phyloP scores from a whole-genome alignment of 2,329 filamentous ascomycete genomes.

The Teratosphaeria pseudoeucalypti region DNA sequence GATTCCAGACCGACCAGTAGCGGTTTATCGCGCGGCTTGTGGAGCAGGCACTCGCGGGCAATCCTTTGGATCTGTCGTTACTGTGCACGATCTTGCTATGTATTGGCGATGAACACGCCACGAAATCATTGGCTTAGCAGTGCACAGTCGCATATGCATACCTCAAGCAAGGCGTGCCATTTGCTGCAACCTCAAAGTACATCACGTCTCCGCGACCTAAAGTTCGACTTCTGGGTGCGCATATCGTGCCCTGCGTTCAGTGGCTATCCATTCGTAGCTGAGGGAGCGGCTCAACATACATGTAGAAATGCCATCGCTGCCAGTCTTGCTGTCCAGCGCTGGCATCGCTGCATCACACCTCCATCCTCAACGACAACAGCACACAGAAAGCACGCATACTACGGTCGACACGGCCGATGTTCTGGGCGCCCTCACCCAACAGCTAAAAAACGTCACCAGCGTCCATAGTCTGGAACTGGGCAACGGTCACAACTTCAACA shows the following conservation, averaged over 20 bases:
- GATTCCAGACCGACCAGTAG: not conserved
- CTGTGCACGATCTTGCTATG: not conserved
- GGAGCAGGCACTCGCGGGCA: not conserved
- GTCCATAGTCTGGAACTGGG: slow-evolving; percentile 1
- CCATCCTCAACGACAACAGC: not conserved
- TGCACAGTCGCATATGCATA: not conserved
- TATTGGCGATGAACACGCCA: not conserved
- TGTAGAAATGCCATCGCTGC: not conserved
- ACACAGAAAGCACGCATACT: not conserved
- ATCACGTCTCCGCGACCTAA: not conserved
- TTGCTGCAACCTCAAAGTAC: not conserved
- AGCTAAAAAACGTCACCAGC: not conserved
- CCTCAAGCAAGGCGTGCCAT: not conserved
- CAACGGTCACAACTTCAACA: slow-evolving; percentile 3
- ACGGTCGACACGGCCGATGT: not conserved
- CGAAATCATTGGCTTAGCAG: not conserved
- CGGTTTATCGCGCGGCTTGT: not conserved
- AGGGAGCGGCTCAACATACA: not conserved
- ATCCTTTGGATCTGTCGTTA: not conserved
- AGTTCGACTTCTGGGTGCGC: not conserved
- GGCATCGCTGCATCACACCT: not conserved
- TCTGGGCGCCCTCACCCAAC: not conserved
- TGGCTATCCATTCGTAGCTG: not conserved
- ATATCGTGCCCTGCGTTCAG: not conserved
- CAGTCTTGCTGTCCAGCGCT: not conserved